Percentiles rank a stretch among this genome's conserved stretches.
Conservation (phyloP, 805 yeast species). For the Pichia occidentalis region DNA sequence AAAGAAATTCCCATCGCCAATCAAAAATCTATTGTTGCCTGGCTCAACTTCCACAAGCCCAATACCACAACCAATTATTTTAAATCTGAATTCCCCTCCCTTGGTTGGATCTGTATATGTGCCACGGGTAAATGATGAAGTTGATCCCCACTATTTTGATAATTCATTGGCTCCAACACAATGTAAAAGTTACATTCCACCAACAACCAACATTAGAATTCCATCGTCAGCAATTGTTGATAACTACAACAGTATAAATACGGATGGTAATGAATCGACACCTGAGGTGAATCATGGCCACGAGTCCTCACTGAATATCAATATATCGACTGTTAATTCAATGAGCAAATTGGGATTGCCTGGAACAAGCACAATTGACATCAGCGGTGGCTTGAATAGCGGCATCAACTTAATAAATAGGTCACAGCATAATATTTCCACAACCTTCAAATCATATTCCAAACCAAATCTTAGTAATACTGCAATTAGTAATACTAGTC, state of each 20-base stretch:
- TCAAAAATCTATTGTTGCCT: slow-evolving; percentile 67
- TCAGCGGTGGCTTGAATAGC: neutral
- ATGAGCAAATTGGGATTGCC: too few relatives aligned
- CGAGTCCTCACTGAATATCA: neutral
- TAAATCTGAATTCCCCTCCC: slow-evolving; percentile 89
- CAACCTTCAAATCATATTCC: neutral
- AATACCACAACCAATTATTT: slow-evolving; percentile 75
- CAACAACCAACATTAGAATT: slow-evolving; percentile 25
- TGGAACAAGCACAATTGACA: slow-evolving; percentile 3
- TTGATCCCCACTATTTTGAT: slow-evolving; percentile 63
- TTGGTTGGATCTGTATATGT: slow-evolving; percentile 83
- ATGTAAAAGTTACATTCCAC: slow-evolving; percentile 28
- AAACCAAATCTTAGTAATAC: neutral
- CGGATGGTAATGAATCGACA: slow-evolving; percentile 1
- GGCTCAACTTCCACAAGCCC: slow-evolving; percentile 69
- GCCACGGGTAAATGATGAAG: slow-evolving; percentile 67
- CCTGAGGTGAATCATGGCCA: neutral
- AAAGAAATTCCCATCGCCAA: slow-evolving; percentile 77
- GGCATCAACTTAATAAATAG: neutral
- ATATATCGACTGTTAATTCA: too few relatives aligned
- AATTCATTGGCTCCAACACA: slow-evolving; percentile 22
- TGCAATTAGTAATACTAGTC: neutral
- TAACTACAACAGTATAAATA: too few relatives aligned
- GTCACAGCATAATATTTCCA: neutral
- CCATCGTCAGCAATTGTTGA: slow-evolving; percentile 17